Conservation (phyloP, 495 filamentous ascomycete genomes). For the Aspergillus sparsus region DNA sequence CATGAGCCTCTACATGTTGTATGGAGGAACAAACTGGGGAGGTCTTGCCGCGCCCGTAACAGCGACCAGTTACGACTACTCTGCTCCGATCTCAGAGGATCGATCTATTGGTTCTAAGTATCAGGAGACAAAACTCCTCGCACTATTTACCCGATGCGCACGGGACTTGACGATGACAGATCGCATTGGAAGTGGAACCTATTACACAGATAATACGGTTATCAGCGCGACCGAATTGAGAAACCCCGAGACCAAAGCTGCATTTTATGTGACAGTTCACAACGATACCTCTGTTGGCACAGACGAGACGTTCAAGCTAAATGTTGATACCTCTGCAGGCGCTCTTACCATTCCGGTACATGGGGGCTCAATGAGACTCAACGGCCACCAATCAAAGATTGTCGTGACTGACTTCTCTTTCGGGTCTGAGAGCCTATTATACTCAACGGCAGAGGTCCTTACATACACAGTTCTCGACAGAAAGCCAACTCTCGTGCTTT, state of each 20-base stretch:
- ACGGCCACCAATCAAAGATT: constrained; percentile 62
- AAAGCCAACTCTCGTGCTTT: constrained; percentile 52
- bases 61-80: constrained; percentile 61
- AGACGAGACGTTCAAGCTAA: constrained; percentile 52
- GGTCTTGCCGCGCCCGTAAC: constrained; percentile 48
- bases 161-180: constrained; percentile 55
- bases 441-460: constrained; percentile 61
- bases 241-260: constrained; percentile 56
- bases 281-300: constrained; percentile 45
- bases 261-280: constrained; percentile 60
- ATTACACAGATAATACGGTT: constrained; percentile 51
- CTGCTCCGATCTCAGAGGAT: constrained; percentile 59
- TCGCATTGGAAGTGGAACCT: constrained; percentile 58
- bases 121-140: constrained; percentile 60
- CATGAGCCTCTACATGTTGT: constrained; percentile 61
- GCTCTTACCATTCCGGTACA: constrained; percentile 46
- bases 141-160: constrained; percentile 56
- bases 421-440: constrained; percentile 52
- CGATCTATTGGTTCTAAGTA: constrained; percentile 59
- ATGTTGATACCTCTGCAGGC: constrained; percentile 56
- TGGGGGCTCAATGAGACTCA: constrained; percentile 47
- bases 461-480: constrained; percentile 53
- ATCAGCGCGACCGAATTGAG: constrained; percentile 53
- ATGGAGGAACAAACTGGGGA: constrained; percentile 62
- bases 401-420: constrained; percentile 59